Conservation (phyloP, 495 filamentous ascomycete species). For the Zalerion maritima region DNA sequence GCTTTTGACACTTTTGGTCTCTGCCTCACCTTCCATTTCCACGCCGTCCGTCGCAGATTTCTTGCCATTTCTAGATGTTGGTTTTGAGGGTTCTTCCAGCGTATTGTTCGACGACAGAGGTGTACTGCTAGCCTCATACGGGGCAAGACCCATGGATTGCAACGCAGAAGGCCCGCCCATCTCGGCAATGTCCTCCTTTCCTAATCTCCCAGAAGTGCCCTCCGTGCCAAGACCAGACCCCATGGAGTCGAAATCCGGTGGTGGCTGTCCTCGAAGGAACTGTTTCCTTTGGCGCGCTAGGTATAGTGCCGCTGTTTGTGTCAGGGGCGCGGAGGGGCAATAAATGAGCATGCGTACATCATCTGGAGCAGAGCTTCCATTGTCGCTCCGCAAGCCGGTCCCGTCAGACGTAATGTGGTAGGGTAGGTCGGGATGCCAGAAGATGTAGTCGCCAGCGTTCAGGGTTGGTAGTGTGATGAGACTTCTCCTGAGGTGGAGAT, state of each 20-base stretch:
- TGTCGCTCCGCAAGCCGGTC: constrained; percentile 19
- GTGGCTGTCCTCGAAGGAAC: constrained; percentile 47
- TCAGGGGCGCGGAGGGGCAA: constrained; percentile 72
- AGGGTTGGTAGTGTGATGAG: constrained; percentile 71
- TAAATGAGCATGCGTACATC: constrained; percentile 64
- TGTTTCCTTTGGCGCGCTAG: constrained; percentile 63
- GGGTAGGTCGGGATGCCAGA: constrained; percentile 73
- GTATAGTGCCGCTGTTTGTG: constrained; percentile 61
- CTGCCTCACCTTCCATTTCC: constrained; percentile 9
- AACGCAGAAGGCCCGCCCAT: constrained; percentile 29
- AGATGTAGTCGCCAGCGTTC: constrained; percentile 73
- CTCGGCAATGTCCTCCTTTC: constrained; percentile 31
- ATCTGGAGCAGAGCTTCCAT: constrained; percentile 23
- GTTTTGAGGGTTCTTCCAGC: neutral
- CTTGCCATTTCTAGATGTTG: constrained; percentile 7
- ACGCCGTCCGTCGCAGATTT: constrained; percentile 9
- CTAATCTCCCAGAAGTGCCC: constrained; percentile 24
- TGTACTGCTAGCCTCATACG: constrained; percentile 23
- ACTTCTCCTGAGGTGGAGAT: constrained; percentile 54
- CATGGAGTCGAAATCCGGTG: constrained; percentile 54
- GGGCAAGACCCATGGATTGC: constrained; percentile 33
- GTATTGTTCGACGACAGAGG: constrained; percentile 3
- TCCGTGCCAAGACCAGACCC: constrained; percentile 32
- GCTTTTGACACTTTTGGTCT: constrained; percentile 4
- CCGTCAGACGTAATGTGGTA: constrained; percentile 34